Evolutionary conservation across 441 rosid species (phyloP).

Genomic region (Breynia disticha): DNA sequence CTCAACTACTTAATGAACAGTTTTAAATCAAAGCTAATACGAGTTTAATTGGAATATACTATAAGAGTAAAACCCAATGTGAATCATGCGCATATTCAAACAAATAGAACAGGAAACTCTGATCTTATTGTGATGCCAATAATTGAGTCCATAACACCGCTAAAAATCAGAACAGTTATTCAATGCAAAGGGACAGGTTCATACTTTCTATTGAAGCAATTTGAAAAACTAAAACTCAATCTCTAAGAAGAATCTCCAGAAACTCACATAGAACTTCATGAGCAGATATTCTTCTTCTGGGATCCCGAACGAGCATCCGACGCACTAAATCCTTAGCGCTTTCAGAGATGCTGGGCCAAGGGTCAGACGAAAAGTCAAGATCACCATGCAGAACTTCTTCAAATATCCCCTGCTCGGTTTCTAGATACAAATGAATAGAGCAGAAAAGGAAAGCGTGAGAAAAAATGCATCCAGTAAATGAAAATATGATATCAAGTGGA

Average conservation of each 20-base stretch:
- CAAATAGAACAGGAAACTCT: not conserved
- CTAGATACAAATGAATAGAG: slow-evolving; percentile 24
- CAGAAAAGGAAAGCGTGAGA: slow-evolving; percentile 11
- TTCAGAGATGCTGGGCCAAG: slow-evolving; percentile 94
- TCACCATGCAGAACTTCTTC: slow-evolving; percentile 90
- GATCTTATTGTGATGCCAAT: not conserved
- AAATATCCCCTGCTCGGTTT: slow-evolving; percentile 80
- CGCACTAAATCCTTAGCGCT: slow-evolving; percentile 86
- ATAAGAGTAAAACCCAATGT: not conserved
- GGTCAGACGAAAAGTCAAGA: slow-evolving; percentile 85
- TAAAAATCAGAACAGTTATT: not conserved
- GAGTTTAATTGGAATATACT: not conserved
- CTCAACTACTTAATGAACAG: not conserved
- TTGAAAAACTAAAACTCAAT: not conserved
- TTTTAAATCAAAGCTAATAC: not conserved
- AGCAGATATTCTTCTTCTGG: slow-evolving; percentile 67
- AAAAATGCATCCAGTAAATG: not conserved
- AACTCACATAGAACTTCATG: slow-evolving; percentile 90
- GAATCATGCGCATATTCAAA: not conserved
- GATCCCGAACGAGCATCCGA: slow-evolving; percentile 89
- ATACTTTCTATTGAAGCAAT: not conserved
- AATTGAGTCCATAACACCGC: too few relatives aligned
- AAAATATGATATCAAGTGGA: not conserved
- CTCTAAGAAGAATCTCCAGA: not conserved
- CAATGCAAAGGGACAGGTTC: not conserved